Percentiles rank a stretch among this genome's conserved stretches.
These are phyloP conservation scores for Lomentospora prolificans DNA, from an alignment of 2,329 filamentous ascomycete genomes.

Conservation along the genomic window DNA sequence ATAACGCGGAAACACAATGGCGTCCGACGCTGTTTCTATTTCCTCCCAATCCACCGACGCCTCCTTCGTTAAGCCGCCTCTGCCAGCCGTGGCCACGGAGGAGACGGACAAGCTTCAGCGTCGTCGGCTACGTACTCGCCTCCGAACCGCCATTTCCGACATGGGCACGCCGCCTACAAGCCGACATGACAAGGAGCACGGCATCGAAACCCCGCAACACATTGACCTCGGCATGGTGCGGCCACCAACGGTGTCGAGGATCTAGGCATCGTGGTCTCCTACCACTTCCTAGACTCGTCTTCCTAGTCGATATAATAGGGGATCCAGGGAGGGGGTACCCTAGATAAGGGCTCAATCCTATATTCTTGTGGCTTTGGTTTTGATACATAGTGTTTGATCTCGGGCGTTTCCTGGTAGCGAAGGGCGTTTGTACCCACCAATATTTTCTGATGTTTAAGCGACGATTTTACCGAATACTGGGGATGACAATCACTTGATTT, in stretches of 20 bases:
- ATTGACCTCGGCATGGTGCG: constrained; percentile 11
- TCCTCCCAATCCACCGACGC: constrained; percentile 3
- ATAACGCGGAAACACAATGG: too few relatives aligned
- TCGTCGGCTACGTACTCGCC: constrained; percentile 3
- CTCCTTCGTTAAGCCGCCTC: constrained; percentile 1
- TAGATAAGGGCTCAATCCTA: background rate
- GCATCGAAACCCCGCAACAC: constrained; percentile 10
- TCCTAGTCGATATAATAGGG: background rate
- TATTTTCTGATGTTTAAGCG: background rate
- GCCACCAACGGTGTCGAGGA: constrained; percentile 9
- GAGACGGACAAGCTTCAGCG: background rate
- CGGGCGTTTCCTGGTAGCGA: background rate
- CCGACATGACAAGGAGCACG: constrained; percentile 11
- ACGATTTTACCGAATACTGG: too few relatives aligned
- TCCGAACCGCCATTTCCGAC: constrained; percentile 11
- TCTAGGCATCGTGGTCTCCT: constrained; percentile 1
- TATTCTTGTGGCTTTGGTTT: background rate
- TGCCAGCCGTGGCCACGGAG: background rate
- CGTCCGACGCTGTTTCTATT: constrained; percentile 5
- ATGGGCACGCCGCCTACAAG: constrained; percentile 12
- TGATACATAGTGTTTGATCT: background rate
- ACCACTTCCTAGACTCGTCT: background rate
- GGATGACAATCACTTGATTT: too few relatives aligned
- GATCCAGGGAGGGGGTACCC: too few relatives aligned
- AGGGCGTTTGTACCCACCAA: background rate